Conservation (phyloP, 257 asterid species). For the Gynochthodes officinalis region DNA sequence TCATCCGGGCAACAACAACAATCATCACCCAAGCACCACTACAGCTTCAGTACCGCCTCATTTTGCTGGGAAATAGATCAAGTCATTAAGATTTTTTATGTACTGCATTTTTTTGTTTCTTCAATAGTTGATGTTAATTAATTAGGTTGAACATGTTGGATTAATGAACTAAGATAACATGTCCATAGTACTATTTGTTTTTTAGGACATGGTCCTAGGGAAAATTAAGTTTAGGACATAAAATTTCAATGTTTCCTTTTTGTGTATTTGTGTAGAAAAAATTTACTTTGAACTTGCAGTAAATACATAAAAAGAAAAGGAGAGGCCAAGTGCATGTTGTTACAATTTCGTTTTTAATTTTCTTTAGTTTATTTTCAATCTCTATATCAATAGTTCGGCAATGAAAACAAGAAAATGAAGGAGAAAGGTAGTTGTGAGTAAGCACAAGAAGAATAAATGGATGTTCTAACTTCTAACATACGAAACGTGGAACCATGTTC, state of each 20-base stretch:
- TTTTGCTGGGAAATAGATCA: constrained; percentile 8
- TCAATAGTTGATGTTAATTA: constrained; percentile 10
- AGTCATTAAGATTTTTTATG: not conserved
- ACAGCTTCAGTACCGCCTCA: constrained; percentile 4
- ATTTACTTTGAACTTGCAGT: constrained; percentile 1
- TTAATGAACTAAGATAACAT: constrained; percentile 7
- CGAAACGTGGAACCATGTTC: not conserved
- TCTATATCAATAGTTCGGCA: not conserved
- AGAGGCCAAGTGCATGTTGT: not conserved
- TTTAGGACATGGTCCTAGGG: not conserved
- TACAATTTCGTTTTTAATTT: too few relatives aligned
- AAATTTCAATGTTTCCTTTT: not conserved
- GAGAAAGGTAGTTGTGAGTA: not conserved
- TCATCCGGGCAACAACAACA: constrained; percentile 28
- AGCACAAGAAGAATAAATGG: not conserved
- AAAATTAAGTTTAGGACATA: not conserved
- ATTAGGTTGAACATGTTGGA: not conserved
- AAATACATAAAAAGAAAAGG: not conserved
- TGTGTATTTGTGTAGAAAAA: not conserved
- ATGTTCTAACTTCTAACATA: not conserved
- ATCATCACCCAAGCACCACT: not conserved
- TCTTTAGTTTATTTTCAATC: not conserved
- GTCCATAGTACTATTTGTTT: not conserved
- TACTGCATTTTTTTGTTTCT: not conserved
- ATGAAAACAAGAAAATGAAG: not conserved